Base-by-base conservation (phyloP, 257 asterid species). In the Nicotiana knightiana region DNA sequence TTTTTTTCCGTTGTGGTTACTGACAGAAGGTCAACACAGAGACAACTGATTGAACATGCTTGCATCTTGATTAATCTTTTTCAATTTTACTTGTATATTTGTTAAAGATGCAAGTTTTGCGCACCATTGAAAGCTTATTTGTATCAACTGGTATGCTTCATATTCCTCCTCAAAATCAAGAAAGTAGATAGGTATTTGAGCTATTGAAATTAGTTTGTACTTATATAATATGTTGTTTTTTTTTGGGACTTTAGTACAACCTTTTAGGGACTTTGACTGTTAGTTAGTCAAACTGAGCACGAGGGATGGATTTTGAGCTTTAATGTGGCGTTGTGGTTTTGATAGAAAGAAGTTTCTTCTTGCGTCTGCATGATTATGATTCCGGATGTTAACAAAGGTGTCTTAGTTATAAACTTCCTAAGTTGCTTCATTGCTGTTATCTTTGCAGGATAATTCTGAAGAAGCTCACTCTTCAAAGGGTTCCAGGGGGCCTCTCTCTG, bases 401-500 rank as follows among this genome's bases (percentile, higher is more conserved):
- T 68, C 77, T 68, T n/a, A 9, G 35, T 6, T 70, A 35, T 51
- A 7, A 51, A 51, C 28, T 48, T 75, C 80, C 46, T 10, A 28
- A 51, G 17, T 53, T 75, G 48, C 32, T 53, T 66, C n/a, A 53
- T 32, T 66, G 53, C 7, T 57, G 39, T 51, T 65, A 11, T 81
- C 78, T 32, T 59, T 62, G 75, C 90, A 88, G 73, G 87, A 75
- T 55, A 64, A 73, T 81, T 80, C 80, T n/a, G 80, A 24, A 54
- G 80, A 80, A 59, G 53, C 21, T 33, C 73, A 63, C 55, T 35
- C 76, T 53, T 67, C 85, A 57, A 81, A 68, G 81, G 39, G 80
- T 84, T 83, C 79, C 87, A 58, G 70, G 71, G 58, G 78, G 71
- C 84, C 86, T 70, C 63, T 77, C 10, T 55, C 63, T 82, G 87